Evolutionary conservation across 2,329 filamentous ascomycete genomes (phyloP), one percentile per base, ranked within the genome.

Genomic region (Davidsoniella virescens): DNA sequence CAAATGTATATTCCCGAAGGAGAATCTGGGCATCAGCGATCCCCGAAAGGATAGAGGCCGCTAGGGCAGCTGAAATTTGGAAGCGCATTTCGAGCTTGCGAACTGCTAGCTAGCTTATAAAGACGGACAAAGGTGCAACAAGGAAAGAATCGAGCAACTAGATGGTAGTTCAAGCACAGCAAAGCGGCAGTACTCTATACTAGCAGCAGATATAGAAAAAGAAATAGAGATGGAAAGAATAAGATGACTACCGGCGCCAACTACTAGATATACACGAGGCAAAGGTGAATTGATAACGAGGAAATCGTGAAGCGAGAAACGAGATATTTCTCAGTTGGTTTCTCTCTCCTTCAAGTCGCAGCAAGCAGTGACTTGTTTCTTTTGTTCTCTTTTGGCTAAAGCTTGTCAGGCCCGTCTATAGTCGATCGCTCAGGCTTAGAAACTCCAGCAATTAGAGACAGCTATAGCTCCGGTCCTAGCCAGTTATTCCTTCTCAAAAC

Each of bases 1-100:
- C 87, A 62, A 93, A 93, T 62, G 84, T 88, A 45, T 87, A 72
- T 59, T 80, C 78, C 56, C 78, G 81, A 60, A 86, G 74, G 49
- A 86, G 68, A 58, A 76, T 78, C 59, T 84, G 76, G 36, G 81
- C 80, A 49, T 74, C 70, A 36, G 73, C 71, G 49, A 75, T 57
- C 58, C 68, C 42, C n/a, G 47, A 50, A 12, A 54, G 20, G 33
- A 54, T 45, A 36, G 46, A 49, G 6, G 52, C 52, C 9, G 52
- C 29, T 29, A 51, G 29, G 18, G 48, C 49, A 4, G 52, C 49
- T 14, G 52, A 54, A 20, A 50, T 17, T 23, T 54, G 52, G 41
- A 51, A 45, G 52, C 45, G 49, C 49, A 54, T 54, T 20, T 18
- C 49, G 51, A 47, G 18, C 18, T n/a, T n/a, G 10, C 10, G n/a